Percentiles rank a stretch among this genome's conserved stretches.
These are phyloP conservation scores for Edaphochlamys debaryana DNA, from an alignment of 139 green algal genomes.

Conservation along the genomic window DNA sequence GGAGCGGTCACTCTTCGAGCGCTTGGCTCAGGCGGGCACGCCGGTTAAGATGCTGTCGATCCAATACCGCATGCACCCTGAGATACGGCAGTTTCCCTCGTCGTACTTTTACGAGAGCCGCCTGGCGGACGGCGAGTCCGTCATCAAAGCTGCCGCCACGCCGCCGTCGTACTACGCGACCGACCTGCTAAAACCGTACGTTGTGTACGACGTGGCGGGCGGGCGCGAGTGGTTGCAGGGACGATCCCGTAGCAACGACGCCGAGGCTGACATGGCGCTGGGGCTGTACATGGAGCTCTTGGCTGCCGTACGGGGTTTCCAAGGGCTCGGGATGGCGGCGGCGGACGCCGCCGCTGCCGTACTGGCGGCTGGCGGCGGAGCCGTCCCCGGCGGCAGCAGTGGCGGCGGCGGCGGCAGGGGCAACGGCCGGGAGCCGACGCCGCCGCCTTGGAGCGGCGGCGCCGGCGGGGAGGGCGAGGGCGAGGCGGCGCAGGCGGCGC, in stretches of 20 bases:
- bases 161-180: constrained; percentile 15
- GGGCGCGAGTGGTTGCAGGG: constrained; percentile 52
- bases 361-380: neutral
- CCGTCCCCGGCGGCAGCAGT: neutral
- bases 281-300: constrained; percentile 78
- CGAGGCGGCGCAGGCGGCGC: neutral
- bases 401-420: neutral
- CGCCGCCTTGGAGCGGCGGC: neutral
- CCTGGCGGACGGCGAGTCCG: constrained; percentile 63
- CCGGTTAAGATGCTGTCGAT: constrained; percentile 70
- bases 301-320: constrained; percentile 4
- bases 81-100: constrained; percentile 87
- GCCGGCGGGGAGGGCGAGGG: neutral
- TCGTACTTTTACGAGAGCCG: constrained; percentile 82
- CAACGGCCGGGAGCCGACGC: neutral
- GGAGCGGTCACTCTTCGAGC: constrained; percentile 89
- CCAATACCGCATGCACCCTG: constrained; percentile 95
- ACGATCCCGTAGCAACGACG: constrained; percentile 39
- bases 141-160: neutral
- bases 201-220: constrained; percentile 86
- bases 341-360: constrained; percentile 10
- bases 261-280: constrained; percentile 79
- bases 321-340: neutral
- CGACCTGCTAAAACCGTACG: constrained; percentile 84
- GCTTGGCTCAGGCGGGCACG: constrained; percentile 65